These are phyloP conservation scores for Mycena citricolor DNA, from an alignment of 1,284 basidiomycete species.

Conservation along the genomic window DNA sequence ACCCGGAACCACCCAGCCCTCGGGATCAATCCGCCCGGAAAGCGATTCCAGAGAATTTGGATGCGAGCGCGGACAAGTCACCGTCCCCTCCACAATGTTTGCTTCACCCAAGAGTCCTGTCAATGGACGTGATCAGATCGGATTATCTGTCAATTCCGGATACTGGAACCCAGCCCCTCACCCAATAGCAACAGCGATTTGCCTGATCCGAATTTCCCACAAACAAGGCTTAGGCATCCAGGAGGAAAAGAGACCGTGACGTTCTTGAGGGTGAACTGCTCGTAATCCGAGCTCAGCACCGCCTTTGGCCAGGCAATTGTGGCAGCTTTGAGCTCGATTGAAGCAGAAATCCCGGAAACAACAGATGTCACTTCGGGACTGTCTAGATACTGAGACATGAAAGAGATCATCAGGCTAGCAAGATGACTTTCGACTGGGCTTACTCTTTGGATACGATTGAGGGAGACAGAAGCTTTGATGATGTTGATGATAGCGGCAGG, in stretches of 20 bases:
- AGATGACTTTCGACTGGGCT: neutral
- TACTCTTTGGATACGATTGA: conserved; percentile 81
- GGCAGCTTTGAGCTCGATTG: conserved; percentile 74
- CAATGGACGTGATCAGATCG: conserved; percentile 2
- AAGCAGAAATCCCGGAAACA: conserved; percentile 50
- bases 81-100: conserved; percentile 79
- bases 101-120: conserved; percentile 89
- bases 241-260: conserved; percentile 75
- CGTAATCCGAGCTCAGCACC: conserved; percentile 12
- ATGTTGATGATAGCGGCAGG: conserved; percentile 89
- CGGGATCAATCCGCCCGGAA: conserved; percentile 38
- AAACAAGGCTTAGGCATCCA: conserved; percentile 77
- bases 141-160: neutral
- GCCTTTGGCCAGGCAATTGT: conserved; percentile 89
- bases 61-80: conserved; percentile 79
- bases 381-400: conserved; percentile 55
- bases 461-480: conserved; percentile 65
- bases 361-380: conserved; percentile 68
- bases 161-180: conserved; percentile 29
- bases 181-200: conserved; percentile 80
- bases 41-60: conserved; percentile 76
- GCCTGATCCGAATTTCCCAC: conserved; percentile 79
- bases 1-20: conserved; percentile 77
- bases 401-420: conserved; percentile 21
- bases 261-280: conserved; percentile 78